These are phyloP conservation scores for Heterobasidion annosum DNA, from an alignment of 1,284 basidiomycete species.

Conservation along the genomic window DNA sequence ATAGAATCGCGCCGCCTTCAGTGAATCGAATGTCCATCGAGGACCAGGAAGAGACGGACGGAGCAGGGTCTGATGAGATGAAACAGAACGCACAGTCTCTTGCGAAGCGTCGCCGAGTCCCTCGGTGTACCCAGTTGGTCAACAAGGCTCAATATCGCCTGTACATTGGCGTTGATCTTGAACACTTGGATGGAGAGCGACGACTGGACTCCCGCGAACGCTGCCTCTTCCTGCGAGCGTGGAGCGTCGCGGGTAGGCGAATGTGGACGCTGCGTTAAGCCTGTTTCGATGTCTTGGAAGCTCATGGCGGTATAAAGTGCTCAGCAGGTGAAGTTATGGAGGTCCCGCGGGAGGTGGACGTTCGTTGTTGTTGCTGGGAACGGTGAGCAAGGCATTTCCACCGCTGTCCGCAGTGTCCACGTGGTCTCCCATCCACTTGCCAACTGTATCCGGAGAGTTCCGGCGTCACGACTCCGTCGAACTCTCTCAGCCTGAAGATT, in stretches of 20 bases:
- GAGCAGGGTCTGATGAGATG: neutral
- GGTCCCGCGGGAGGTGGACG: neutral
- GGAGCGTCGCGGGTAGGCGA: slow-evolving; percentile 27
- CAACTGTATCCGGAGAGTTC: no score
- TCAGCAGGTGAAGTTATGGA: neutral
- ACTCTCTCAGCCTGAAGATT: no score
- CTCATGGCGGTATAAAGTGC: slow-evolving; percentile 41
- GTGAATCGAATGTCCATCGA: neutral
- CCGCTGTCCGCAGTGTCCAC: no score
- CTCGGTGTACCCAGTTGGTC: slow-evolving; percentile 81
- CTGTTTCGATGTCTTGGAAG: slow-evolving; percentile 73
- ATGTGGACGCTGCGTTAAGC: slow-evolving; percentile 36
- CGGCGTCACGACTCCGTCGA: no score
- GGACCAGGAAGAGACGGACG: neutral
- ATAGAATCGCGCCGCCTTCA: neutral
- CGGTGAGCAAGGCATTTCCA: no score
- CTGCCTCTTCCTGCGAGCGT: slow-evolving; percentile 57
- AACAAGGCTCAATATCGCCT: slow-evolving; percentile 88
- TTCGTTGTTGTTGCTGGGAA: neutral
- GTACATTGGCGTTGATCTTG: slow-evolving; percentile 97
- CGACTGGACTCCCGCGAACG: slow-evolving; percentile 75
- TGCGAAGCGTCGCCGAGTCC: slow-evolving; percentile 71
- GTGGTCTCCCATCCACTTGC: no score
- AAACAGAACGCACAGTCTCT: slow-evolving; percentile 56
- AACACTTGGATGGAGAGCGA: slow-evolving; percentile 93